Evolutionary conservation across 2,329 filamentous ascomycete genomes (phyloP), one percentile per base, ranked within the genome.

Genomic region (Aspergillus ruber): DNA sequence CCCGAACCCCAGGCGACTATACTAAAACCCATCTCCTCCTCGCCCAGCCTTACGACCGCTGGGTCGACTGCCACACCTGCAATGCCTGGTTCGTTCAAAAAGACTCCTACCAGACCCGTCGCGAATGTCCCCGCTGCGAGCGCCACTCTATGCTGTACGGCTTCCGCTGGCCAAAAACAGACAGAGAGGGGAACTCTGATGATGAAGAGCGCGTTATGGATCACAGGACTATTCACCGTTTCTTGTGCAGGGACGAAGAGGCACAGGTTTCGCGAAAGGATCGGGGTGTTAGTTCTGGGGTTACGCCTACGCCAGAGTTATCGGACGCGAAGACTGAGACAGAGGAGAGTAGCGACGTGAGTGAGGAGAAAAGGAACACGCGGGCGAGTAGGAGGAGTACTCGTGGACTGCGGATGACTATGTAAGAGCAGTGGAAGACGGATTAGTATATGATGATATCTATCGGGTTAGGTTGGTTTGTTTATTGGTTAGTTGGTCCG

Each of bases 71-170:
- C 70, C 87, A 83, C 44, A 89, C 86, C 21, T 98, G 93, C 70
- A 80, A 81, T 43, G 78, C 79, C 1, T 82, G 84, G 50, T 98
- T 97, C 63, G 85, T 97, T 5, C 91, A 97, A 66, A 78, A 82
- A 36, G 86, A 97, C 54, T 89, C 88, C 0, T 96, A 95, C 65
- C 85, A 84, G 55, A 96, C 90, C 1, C 82, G 85, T 45, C 83
- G 86, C 43, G 85, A 88, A 13, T 98, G 93, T 65, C 90, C 89
- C 3, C 82, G 93, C 6, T 98, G 93, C 67, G 93, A 98, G 71
- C 82, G 93, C 0, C 93, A 98, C 63, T 94, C 88, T 13, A 97
- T 95, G 72, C 73, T 98, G 0, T 98, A 97, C 64, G 94, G 94
- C 0, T 96, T 87, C 62, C 77, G 86, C 48, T 98, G 93, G 93